Base-by-base conservation (phyloP, 495 filamentous ascomycete genomes). In the Penicillium argentinense region DNA sequence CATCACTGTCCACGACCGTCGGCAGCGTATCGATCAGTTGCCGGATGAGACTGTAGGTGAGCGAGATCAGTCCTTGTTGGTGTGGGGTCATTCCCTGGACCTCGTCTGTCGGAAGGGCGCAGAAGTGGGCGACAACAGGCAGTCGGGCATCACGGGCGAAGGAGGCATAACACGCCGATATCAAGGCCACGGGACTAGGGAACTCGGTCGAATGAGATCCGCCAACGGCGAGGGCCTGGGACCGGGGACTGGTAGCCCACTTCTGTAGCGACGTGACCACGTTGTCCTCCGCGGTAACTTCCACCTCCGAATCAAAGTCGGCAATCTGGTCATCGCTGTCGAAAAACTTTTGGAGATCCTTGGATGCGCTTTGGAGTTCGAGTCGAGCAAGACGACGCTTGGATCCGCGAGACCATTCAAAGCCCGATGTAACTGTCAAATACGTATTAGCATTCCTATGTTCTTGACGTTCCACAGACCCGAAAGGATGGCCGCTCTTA, bases 31-130 rank as follows among this genome's bases (percentile, higher is more conserved):
- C 69, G 25, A 76, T 67, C 45, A 76, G 49, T 43, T 76, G 73
- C n/a, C 72, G 68, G 14, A 76, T 74, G n/a, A 76, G 42, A 39
- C 72, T 73, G 45, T 77, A 76, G 1, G 67, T 66, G 22, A 77
- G 62, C 5, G 68, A 63, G 9, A 77, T 63, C 2, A 77, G 59
- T 1, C 67, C 69, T 27, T 63, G 60, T 39, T 68, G 56, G 25
- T 64, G 67, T 3, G 51, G 32, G 1, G 60, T 69, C 48, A 62
- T 54, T 13, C 57, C 66, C 27, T 51, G 39, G 1, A 44, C 46
- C n/a, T 50, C 49, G 17, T 59, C 39, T 6, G 44, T 44, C 5
- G 67, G 63, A 2, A 72, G 59, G 27, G 59, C 49, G 37, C 71
- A 77, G 43, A 75, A 74, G 38, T 72, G 72, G 8, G 70, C 69